Percentiles rank a stretch among this genome's conserved stretches.
Evolutionary conservation across 345 rosid species (phyloP).

Genomic region (Eucalyptus rudis): DNA sequence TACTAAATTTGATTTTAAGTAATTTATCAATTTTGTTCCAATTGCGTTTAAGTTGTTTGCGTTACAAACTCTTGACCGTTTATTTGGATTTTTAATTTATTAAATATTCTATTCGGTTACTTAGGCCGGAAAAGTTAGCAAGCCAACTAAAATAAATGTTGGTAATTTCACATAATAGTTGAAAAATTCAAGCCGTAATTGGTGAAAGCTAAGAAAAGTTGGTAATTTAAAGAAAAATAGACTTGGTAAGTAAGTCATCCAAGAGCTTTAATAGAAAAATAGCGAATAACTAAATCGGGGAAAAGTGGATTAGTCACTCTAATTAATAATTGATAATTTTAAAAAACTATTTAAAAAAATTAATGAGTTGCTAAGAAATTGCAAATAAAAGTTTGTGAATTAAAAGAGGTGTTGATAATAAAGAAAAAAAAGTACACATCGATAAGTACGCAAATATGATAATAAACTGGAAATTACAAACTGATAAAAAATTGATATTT

Average conservation of each 20-base stretch:
- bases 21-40: background rate
- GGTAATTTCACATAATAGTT: background rate
- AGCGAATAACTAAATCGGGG: background rate
- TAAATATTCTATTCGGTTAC: background rate
- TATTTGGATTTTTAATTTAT: background rate
- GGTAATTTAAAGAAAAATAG: background rate
- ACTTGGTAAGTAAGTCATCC: background rate
- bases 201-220: background rate
- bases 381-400: background rate
- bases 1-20: background rate
- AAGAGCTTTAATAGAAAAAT: background rate
- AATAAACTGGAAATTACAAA: background rate
- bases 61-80: background rate
- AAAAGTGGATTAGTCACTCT: background rate
- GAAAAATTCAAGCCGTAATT: background rate
- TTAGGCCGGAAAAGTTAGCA: background rate
- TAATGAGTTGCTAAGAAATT: background rate
- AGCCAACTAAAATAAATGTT: background rate
- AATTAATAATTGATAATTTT: background rate
- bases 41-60: background rate
- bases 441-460: background rate
- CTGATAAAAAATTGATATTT: background rate
- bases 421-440: background rate
- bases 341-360: background rate
- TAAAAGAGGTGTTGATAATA: background rate